These are phyloP conservation scores for Dipodascus albidus DNA, from an alignment of 805 yeast genomes.

Conservation along the genomic window DNA sequence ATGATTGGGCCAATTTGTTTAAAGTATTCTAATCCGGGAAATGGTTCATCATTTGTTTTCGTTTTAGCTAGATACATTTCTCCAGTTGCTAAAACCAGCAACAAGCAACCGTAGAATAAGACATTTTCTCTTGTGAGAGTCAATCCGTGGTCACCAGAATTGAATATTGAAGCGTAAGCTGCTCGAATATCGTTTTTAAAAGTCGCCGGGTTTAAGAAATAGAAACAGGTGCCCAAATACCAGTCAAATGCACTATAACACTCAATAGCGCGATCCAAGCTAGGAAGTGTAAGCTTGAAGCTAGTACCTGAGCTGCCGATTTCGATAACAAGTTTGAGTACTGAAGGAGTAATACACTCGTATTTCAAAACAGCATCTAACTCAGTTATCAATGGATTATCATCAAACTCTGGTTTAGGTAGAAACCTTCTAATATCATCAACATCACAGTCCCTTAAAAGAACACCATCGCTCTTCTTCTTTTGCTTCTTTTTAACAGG, in stretches of 20 bases:
- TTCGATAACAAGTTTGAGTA: neutral
- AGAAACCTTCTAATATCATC: neutral
- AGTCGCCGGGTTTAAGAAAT: slow-evolving; percentile 13
- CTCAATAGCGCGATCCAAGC: slow-evolving; percentile 10
- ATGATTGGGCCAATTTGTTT: slow-evolving; percentile 7
- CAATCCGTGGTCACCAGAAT: neutral
- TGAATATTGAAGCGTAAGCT: slow-evolving; percentile 6
- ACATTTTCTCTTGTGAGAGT: slow-evolving; percentile 5
- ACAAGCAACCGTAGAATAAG: slow-evolving; percentile 10
- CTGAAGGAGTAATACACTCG: neutral
- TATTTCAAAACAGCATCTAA: neutral
- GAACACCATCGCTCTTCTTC: neutral
- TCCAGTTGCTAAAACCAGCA: slow-evolving; percentile 15
- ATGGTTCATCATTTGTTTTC: neutral
- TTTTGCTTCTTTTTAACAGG: neutral
- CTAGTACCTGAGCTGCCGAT: neutral
- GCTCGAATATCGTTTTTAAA: slow-evolving; percentile 5
- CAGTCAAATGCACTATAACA: slow-evolving; percentile 10
- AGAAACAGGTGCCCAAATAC: slow-evolving; percentile 14
- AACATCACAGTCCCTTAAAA: neutral
- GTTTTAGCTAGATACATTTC: slow-evolving; percentile 13
- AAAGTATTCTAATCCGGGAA: slow-evolving; percentile 14
- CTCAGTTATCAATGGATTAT: neutral
- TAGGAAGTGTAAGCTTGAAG: slow-evolving; percentile 11
- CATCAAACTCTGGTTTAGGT: neutral